Evolutionary conservation across 1,284 basidiomycete species (phyloP).

Genomic region (Leccinum fallax): DNA sequence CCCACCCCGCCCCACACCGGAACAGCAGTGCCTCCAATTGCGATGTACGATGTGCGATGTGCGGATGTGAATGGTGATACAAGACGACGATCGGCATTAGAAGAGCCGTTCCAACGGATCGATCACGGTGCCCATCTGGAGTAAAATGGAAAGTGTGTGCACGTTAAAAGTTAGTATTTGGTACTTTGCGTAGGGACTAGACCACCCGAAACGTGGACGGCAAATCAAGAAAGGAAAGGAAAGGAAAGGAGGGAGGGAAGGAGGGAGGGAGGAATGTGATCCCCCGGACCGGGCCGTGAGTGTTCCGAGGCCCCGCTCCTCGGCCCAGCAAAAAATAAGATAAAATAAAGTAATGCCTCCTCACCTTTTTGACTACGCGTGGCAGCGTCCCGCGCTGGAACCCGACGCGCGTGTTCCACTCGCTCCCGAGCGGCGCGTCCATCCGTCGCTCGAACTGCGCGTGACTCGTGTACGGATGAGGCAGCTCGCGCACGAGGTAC

Average conservation of each 20-base stretch:
- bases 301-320: background rate
- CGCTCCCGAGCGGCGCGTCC: conserved; percentile 79
- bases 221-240: background rate
- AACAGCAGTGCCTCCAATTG: background rate
- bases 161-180: background rate
- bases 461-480: conserved; percentile 90
- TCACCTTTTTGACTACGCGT: conserved; percentile 82
- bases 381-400: conserved; percentile 87
- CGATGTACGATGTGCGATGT: background rate
- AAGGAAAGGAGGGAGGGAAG: background rate
- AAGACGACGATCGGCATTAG: conserved; percentile 25
- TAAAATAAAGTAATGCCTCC: background rate
- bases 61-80: background rate
- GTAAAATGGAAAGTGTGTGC: background rate
- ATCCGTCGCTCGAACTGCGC: conserved; percentile 89
- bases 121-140: conserved; percentile 75
- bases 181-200: background rate
- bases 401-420: conserved; percentile 93
- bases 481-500: conserved; percentile 88
- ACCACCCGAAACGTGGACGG: background rate
- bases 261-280: background rate
- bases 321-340: background rate
- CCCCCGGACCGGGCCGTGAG: background rate
- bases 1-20: background rate
- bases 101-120: conserved; percentile 68